Evolutionary conservation across 2,329 filamentous ascomycete genomes (phyloP).

Genomic region (Apiospora kogelbergensis): DNA sequence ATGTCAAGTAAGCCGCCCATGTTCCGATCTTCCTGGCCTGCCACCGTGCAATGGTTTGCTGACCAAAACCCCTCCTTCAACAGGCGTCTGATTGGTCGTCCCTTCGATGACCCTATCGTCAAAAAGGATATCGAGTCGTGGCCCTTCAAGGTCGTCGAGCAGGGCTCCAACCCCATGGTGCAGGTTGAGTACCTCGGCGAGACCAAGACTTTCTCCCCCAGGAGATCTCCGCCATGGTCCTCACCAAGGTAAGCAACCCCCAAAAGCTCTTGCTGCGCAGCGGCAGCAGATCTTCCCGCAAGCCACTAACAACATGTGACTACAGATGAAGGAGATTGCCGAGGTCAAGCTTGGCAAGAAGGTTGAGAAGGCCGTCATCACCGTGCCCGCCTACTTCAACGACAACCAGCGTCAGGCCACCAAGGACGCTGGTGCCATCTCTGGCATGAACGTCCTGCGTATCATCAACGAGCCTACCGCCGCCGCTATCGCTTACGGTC

Average conservation of each 20-base stretch:
- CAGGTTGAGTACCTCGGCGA: slow-evolving; percentile 95
- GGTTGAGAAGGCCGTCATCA: slow-evolving; percentile 98
- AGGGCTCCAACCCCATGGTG: slow-evolving; percentile 84
- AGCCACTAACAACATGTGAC: background rate
- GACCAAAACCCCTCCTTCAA: slow-evolving; percentile 12
- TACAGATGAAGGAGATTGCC: slow-evolving; percentile 97
- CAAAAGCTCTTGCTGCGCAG: background rate
- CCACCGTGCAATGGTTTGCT: slow-evolving; percentile 3
- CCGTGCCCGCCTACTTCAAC: slow-evolving; percentile 99
- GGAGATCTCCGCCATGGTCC: slow-evolving; percentile 98
- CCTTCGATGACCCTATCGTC: slow-evolving; percentile 92
- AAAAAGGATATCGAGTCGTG: slow-evolving; percentile 99
- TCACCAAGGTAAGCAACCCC: slow-evolving; percentile 74
- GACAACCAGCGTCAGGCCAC: slow-evolving; percentile 99
- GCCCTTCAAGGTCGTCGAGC: slow-evolving; percentile 98
- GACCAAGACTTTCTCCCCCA: slow-evolving; percentile 95
- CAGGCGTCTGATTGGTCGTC: slow-evolving; percentile 95
- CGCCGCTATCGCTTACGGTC: slow-evolving; percentile 96
- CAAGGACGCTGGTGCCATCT: slow-evolving; percentile 98
- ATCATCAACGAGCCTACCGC: slow-evolving; percentile 99
- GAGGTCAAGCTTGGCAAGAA: slow-evolving; percentile 98
- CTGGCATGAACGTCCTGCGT: slow-evolving; percentile 96
- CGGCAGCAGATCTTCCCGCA: background rate
- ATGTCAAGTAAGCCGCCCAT: slow-evolving; percentile 79
- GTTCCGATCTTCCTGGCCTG: slow-evolving; percentile 21